Conservation (phyloP, 257 asterid genomes). For the Parsonsia alboflavescens region DNA sequence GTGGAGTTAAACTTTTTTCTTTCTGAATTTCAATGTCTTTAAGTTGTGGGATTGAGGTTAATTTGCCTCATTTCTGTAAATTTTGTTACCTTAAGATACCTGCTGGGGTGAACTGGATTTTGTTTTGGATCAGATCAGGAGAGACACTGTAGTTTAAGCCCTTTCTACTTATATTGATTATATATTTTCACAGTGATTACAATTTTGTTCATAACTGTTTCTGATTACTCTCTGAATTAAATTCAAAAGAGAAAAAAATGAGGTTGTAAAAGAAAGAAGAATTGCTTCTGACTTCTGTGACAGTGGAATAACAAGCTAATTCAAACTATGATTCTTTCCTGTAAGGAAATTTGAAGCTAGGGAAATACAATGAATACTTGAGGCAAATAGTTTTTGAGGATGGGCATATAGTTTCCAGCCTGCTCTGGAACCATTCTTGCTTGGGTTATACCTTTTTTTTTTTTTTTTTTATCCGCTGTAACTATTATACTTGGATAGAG, state of each 20-base stretch:
- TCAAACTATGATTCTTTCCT: background rate
- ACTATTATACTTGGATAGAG: too few relatives aligned
- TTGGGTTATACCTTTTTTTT: too few relatives aligned
- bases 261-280: background rate
- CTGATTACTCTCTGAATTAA: background rate
- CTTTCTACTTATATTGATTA: background rate
- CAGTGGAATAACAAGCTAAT: background rate
- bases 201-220: background rate
- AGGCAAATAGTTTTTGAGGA: background rate
- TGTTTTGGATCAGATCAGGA: background rate
- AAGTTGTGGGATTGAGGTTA: constrained; percentile 3
- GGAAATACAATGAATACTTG: background rate
- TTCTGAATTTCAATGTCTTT: background rate
- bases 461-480: too few relatives aligned
- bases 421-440: too few relatives aligned
- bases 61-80: background rate
- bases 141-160: background rate
- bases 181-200: background rate
- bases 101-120: constrained; percentile 10
- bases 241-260: background rate
- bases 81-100: background rate
- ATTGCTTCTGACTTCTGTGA: background rate
- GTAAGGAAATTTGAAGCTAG: background rate
- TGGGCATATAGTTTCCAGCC: too few relatives aligned
- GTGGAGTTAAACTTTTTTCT: background rate